Conservation (phyloP, 2,329 filamentous ascomycete genomes). For the Paecilomyces sp. region DNA sequence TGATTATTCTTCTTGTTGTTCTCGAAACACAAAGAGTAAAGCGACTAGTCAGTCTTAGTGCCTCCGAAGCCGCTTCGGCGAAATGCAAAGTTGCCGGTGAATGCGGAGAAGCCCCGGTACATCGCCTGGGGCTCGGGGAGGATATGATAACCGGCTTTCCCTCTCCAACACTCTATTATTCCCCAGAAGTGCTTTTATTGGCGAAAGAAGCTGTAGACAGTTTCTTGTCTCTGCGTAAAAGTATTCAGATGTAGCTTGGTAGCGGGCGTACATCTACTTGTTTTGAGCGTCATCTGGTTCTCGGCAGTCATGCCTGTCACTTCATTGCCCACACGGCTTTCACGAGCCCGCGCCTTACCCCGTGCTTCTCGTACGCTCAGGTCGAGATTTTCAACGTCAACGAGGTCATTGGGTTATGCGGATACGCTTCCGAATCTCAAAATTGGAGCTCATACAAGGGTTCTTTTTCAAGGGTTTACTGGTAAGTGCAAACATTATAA, state of each 20-base stretch:
- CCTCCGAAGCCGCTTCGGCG: neutral
- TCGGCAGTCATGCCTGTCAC: slow-evolving; percentile 10
- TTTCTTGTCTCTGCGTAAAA: neutral
- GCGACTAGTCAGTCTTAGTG: neutral
- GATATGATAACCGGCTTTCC: neutral
- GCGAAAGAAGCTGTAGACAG: neutral
- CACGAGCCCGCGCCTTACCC: slow-evolving; percentile 4
- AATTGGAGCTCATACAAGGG: slow-evolving; percentile 58
- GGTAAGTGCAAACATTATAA: slow-evolving; percentile 31
- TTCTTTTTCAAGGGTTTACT: slow-evolving; percentile 67
- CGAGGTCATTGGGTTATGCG: slow-evolving; percentile 37
- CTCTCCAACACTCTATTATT: neutral
- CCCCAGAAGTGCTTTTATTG: neutral
- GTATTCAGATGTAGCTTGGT: neutral
- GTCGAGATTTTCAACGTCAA: slow-evolving; percentile 24
- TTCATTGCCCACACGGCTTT: slow-evolving; percentile 14
- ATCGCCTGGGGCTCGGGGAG: neutral
- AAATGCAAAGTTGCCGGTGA: neutral
- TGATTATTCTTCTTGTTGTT: too few relatives aligned
- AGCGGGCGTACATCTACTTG: neutral
- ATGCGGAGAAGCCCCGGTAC: neutral
- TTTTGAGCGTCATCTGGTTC: neutral
- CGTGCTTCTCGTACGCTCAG: slow-evolving; percentile 2
- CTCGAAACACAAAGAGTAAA: too few relatives aligned
- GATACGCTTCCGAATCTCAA: slow-evolving; percentile 60